Conservation (phyloP, 2,329 filamentous ascomycete genomes). For the Fonsecaea pugnacius region DNA sequence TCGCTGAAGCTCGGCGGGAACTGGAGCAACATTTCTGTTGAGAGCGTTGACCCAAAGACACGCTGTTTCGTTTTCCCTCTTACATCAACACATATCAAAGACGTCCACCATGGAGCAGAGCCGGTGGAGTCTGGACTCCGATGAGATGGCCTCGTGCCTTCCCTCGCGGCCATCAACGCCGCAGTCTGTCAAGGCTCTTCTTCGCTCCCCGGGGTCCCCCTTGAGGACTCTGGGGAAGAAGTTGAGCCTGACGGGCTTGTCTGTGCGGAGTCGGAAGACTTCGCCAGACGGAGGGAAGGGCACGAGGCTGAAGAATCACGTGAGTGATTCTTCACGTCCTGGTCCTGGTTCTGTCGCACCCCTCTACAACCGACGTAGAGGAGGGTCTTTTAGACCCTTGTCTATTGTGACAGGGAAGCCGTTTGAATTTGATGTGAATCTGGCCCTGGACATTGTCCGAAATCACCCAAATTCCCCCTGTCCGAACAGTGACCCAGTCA, state of each 20-base stretch:
- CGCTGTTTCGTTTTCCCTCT: not conserved
- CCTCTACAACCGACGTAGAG: constrained; percentile 7
- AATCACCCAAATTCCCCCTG: constrained; percentile 13
- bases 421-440: constrained; percentile 31
- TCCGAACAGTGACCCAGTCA: constrained; percentile 8
- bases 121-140: constrained; percentile 11
- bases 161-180: constrained; percentile 24
- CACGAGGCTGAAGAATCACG: constrained; percentile 26
- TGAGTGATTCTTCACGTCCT: constrained; percentile 18
- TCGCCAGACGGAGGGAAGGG: constrained; percentile 24
- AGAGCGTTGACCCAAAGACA: not conserved
- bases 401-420: constrained; percentile 30
- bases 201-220: constrained; percentile 19
- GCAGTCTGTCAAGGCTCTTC: constrained; percentile 14
- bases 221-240: constrained; percentile 25
- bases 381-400: constrained; percentile 22
- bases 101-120: constrained; percentile 19
- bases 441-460: constrained; percentile 28
- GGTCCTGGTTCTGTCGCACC: not conserved
- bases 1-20: constrained; percentile 7
- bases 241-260: constrained; percentile 26
- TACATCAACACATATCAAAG: constrained; percentile 3
- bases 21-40: constrained; percentile 1
- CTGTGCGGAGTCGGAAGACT: constrained; percentile 18
- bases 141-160: constrained; percentile 14